A percentile compares a stretch with the other conserved stretches of the same genome.
phyloP scores from a whole-genome alignment of 106 monocot genomes.

The Apostasia shenzhenica region DNA sequence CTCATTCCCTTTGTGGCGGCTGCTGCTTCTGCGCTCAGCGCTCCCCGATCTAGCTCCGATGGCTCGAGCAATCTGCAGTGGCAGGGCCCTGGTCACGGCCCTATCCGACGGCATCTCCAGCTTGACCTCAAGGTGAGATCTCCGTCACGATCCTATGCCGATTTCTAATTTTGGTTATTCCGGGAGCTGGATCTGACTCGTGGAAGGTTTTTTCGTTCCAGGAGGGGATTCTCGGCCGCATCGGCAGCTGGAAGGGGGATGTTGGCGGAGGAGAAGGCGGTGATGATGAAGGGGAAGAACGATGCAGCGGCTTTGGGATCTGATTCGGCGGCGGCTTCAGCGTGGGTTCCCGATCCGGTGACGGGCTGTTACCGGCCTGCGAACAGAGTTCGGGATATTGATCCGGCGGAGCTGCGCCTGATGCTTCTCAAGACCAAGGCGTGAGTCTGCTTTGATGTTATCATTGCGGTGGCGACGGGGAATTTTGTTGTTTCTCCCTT shows the following conservation, averaged over 20 bases:
- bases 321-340: background rate
- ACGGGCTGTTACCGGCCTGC: conserved; percentile 57
- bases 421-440: conserved; percentile 10
- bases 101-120: background rate
- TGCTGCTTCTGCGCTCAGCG: too few relatives aligned
- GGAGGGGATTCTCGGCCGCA: conserved; percentile 9
- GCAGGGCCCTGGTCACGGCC: background rate
- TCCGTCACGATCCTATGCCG: background rate
- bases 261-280: conserved; percentile 14
- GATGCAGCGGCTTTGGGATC: background rate
- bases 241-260: conserved; percentile 1
- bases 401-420: conserved; percentile 40
- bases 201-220: conserved; percentile 5
- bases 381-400: conserved; percentile 19
- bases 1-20: too few relatives aligned
- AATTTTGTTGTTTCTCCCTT: too few relatives aligned
- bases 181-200: background rate
- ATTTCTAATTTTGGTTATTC: background rate
- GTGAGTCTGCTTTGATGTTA: background rate
- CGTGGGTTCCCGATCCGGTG: conserved; percentile 52
- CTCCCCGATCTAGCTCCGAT: background rate
- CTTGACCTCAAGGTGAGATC: background rate
- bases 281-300: conserved; percentile 8
- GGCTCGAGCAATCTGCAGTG: conserved; percentile 9
- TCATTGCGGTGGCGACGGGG: background rate